A percentile compares a stretch with the other conserved stretches of the same genome.
Conservation (phyloP, 805 yeast genomes). For the Candida ipomoeae region DNA sequence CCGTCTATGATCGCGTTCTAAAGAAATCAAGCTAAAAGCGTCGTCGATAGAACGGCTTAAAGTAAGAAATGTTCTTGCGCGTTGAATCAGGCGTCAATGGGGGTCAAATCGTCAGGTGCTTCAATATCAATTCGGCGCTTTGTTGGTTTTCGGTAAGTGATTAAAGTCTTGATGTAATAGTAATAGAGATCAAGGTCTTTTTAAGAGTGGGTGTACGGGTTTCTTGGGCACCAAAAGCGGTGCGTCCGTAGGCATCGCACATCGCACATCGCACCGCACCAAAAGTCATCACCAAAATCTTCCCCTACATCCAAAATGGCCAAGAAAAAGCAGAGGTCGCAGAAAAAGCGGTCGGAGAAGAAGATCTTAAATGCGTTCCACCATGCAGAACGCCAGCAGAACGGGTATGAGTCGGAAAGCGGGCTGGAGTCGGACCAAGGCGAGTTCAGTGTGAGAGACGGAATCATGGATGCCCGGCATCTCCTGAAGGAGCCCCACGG, state of each 20-base stretch:
- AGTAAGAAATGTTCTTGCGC: too few relatives aligned
- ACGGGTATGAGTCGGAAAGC: slow-evolving; percentile 19
- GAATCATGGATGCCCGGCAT: slow-evolving; percentile 40
- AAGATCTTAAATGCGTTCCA: slow-evolving; percentile 43
- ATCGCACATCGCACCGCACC: not conserved
- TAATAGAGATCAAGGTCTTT: too few relatives aligned
- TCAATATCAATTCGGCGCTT: too few relatives aligned
- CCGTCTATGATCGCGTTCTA: too few relatives aligned
- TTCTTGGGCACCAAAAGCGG: too few relatives aligned
- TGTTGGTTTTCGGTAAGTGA: too few relatives aligned
- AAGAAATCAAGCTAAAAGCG: too few relatives aligned
- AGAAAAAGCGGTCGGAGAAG: slow-evolving; percentile 31
- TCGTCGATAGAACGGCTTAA: too few relatives aligned
- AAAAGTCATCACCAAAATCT: not conserved
- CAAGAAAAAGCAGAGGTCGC: slow-evolving; percentile 16
- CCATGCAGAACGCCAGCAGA: slow-evolving; percentile 37
- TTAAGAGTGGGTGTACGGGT: not conserved
- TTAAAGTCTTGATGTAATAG: too few relatives aligned
- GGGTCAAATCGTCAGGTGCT: too few relatives aligned
- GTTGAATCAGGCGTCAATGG: too few relatives aligned
- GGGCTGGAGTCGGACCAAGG: slow-evolving; percentile 13
- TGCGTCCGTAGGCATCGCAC: not conserved
- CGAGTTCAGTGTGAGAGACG: slow-evolving; percentile 28
- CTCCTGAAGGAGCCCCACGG: slow-evolving; percentile 22
- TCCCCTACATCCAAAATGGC: slow-evolving; percentile 9